A percentile compares a stretch with the other conserved stretches of the same genome.
These are phyloP conservation scores for Camelina sativa DNA, from an alignment of 345 rosid species.

Conservation along the genomic window DNA sequence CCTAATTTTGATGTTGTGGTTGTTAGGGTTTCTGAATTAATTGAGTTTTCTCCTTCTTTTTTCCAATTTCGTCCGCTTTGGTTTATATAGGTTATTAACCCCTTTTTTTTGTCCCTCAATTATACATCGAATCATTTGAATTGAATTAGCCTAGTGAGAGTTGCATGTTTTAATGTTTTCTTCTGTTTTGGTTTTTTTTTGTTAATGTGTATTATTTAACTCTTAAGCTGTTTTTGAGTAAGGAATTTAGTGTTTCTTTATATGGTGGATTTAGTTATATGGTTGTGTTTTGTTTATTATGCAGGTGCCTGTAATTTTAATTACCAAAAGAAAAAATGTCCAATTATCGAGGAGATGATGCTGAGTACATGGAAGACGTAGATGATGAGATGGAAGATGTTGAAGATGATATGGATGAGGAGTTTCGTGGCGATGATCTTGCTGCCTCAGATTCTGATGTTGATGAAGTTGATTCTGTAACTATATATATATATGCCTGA, in stretches of 20 bases:
- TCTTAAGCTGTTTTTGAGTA: not conserved
- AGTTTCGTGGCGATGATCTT: conserved; percentile 54
- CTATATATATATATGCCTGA: not conserved
- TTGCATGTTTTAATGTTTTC: conserved; percentile 22
- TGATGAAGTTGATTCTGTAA: conserved; percentile 64
- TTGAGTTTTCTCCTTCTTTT: not conserved
- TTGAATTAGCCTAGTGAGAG: not conserved
- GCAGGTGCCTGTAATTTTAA: not conserved
- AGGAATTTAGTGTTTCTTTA: not conserved
- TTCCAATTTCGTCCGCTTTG: conserved; percentile 4
- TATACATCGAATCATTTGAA: not conserved
- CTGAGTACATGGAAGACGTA: conserved; percentile 65
- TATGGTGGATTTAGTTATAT: not conserved
- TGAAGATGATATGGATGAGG: conserved; percentile 60
- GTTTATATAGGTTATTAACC: not conserved
- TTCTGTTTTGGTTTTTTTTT: not conserved
- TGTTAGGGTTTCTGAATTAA: conserved; percentile 32
- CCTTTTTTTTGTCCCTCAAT: not conserved
- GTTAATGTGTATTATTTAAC: not conserved
- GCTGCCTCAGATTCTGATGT: conserved; percentile 68
- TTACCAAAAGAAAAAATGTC: conserved; percentile 49
- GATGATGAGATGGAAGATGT: conserved; percentile 71
- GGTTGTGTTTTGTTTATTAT: no score
- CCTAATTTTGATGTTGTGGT: conserved; percentile 12
- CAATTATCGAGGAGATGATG: conserved; percentile 62